Evolutionary conservation across 2,329 filamentous ascomycete genomes (phyloP).

Genomic region (Penicillium digitatum): DNA sequence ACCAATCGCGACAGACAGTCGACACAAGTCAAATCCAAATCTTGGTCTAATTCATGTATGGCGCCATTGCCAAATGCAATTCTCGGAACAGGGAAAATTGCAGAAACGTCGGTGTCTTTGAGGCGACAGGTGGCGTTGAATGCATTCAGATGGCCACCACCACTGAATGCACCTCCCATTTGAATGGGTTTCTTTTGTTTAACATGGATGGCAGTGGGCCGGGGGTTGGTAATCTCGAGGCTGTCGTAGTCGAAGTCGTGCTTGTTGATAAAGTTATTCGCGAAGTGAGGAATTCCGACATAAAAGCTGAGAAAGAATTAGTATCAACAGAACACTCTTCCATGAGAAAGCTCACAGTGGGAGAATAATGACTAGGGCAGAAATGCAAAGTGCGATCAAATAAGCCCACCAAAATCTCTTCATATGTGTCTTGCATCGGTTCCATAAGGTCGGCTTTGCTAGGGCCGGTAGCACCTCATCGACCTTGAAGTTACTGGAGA

Average conservation of each 20-base stretch:
- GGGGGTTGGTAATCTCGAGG: conserved; percentile 24
- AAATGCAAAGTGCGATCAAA: conserved; percentile 16
- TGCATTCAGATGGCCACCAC: conserved; percentile 20
- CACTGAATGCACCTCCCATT: conserved; percentile 20
- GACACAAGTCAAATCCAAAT: conserved; percentile 24
- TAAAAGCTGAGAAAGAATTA: conserved; percentile 18
- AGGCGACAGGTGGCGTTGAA: conserved; percentile 23
- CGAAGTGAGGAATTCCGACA: conserved; percentile 25
- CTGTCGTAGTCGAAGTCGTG: conserved; percentile 21
- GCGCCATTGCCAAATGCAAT: conserved; percentile 18
- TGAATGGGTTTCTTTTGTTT: conserved; percentile 17
- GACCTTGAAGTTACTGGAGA: conserved; percentile 10
- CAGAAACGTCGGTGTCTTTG: conserved; percentile 15
- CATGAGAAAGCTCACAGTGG: conserved; percentile 17
- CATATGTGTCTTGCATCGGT: conserved; percentile 24
- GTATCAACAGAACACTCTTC: not conserved
- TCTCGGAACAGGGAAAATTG: conserved; percentile 16
- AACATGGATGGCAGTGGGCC: conserved; percentile 23
- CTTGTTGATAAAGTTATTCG: conserved; percentile 25
- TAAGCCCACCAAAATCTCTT: conserved; percentile 29
- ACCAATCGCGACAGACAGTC: conserved; percentile 24
- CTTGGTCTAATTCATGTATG: conserved; percentile 22
- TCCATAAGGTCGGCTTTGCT: conserved; percentile 16
- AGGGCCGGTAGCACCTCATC: not conserved
- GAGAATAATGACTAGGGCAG: conserved; percentile 22